Evolutionary conservation across 768 basidiomycete genomes (phyloP), one percentile per base, ranked within the genome.

Genomic region (Paxillus rubicundulus): DNA sequence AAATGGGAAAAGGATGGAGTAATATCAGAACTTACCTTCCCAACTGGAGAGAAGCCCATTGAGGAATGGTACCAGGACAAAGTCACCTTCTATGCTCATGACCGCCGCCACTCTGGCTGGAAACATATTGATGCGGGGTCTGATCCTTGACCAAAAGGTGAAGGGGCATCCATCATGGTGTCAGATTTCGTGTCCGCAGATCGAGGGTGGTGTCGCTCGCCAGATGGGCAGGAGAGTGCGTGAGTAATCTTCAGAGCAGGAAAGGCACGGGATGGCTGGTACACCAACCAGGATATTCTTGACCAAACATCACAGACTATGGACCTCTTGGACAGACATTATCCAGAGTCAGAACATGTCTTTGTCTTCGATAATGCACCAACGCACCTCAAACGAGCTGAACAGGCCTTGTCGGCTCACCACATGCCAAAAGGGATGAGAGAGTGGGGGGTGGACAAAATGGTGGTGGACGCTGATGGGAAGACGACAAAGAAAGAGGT

Each of bases 1-100:
- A 20, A 58, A 10, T 67, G 61, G 63, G 55, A 49, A 33, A 68
- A 71, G 52, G 65, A 72, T 52, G 65, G 72, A 8, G 52, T 67
- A 61, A 24, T 70, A 54, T 9, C 71, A 67, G 33, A 44, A 63
- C 66, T 45, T 58, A 16, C 16, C 43, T 28, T 36, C 2, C 10
- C 32, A 20, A 7, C 30, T 2, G 14, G 24, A 3, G 17, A 50
- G 40, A 42, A 28, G 4, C 50, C n/a, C 3, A 45, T 53, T 27
- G 53, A 59, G 27, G 47, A 66, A n/a, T 72, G 68, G 70, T 69
- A 59, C 38, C 74, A 78, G 52, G 71, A 77, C 55, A 70, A 79
- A 52, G 69, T 66, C 2, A 70, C 60, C 1, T 76, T 75, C 58
- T 75, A 75, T 59, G 69, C 66, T 2, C 54, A 78, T 62, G 72